Percentiles rank a stretch among this genome's conserved stretches.
Conservation (phyloP, 2,329 filamentous ascomycete species). For the Xylariaceae sp. region DNA sequence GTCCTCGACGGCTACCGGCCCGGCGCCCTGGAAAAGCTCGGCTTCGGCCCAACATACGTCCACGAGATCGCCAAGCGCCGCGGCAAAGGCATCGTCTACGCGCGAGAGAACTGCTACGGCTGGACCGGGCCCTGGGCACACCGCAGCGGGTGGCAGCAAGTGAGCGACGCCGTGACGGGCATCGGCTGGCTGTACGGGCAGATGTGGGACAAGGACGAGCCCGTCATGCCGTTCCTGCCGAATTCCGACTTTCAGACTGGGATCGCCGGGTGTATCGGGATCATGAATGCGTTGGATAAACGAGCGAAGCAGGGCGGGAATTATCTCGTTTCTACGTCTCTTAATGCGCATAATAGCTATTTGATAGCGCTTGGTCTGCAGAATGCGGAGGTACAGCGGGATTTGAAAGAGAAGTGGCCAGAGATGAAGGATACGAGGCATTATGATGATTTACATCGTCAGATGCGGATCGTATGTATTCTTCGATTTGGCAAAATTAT, state of each 20-base stretch:
- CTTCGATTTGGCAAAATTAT: background rate
- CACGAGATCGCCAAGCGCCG: constrained; percentile 25
- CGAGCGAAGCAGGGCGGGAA: constrained; percentile 25
- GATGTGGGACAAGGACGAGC: constrained; percentile 30
- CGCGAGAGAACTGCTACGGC: constrained; percentile 37
- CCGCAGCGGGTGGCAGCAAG: constrained; percentile 35
- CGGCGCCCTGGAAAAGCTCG: constrained; percentile 30
- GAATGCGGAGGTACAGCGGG: constrained; percentile 21
- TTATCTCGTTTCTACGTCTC: constrained; percentile 31
- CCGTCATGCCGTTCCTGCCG: constrained; percentile 30
- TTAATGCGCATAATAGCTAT: constrained; percentile 32
- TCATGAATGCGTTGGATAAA: constrained; percentile 28
- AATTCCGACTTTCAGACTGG: constrained; percentile 33
- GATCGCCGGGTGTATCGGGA: constrained; percentile 28
- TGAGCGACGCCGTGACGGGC: constrained; percentile 30
- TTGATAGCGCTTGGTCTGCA: constrained; percentile 30
- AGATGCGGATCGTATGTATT: constrained; percentile 29
- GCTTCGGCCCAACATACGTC: constrained; percentile 29
- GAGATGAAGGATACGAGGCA: constrained; percentile 25
- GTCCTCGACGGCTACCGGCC: constrained; percentile 37
- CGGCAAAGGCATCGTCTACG: constrained; percentile 32
- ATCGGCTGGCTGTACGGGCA: constrained; percentile 29
- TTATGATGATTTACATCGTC: constrained; percentile 32
- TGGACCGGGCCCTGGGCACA: constrained; percentile 33
- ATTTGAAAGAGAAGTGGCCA: constrained; percentile 26